Conservation (phyloP, 2,329 filamentous ascomycete species). For the Dothidotthia symphoricarpi region DNA sequence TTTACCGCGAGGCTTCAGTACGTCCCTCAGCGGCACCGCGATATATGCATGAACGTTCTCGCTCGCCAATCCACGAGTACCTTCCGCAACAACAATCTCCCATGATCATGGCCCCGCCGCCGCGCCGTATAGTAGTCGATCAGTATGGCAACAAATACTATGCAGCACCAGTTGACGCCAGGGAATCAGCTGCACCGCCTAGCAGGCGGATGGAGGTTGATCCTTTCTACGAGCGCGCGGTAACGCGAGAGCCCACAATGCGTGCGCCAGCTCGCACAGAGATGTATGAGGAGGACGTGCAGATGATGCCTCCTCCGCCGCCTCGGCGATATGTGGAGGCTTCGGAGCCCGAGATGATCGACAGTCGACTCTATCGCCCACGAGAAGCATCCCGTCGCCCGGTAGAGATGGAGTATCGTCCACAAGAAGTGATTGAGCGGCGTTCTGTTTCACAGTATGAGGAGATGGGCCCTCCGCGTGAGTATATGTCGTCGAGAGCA, state of each 20-base stretch:
- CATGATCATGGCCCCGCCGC: slow-evolving; percentile 46
- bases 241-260: slow-evolving; percentile 54
- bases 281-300: slow-evolving; percentile 42
- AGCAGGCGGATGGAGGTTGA: slow-evolving; percentile 53
- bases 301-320: slow-evolving; percentile 50
- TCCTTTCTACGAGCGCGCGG: slow-evolving; percentile 64
- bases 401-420: slow-evolving; percentile 34
- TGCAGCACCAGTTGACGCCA: slow-evolving; percentile 51
- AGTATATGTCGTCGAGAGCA: slow-evolving; percentile 33
- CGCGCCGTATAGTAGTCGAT: slow-evolving; percentile 73
- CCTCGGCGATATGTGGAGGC: slow-evolving; percentile 57
- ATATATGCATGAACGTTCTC: slow-evolving; percentile 45
- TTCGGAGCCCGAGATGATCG: slow-evolving; percentile 56
- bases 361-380: slow-evolving; percentile 57
- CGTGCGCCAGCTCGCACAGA: slow-evolving; percentile 52
- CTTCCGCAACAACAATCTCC: slow-evolving; percentile 40
- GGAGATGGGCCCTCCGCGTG: slow-evolving; percentile 39
- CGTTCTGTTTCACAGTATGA: slow-evolving; percentile 35
- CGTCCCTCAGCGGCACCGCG: slow-evolving; percentile 38
- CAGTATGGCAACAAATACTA: slow-evolving; percentile 79
- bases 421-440: slow-evolving; percentile 25
- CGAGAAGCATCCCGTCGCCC: slow-evolving; percentile 59
- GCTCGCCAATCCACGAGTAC: slow-evolving; percentile 43
- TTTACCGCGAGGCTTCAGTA: slow-evolving; percentile 41
- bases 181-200: slow-evolving; percentile 57